Conservation (phyloP, 2,329 filamentous ascomycete species). For the Claviceps sp. region DNA sequence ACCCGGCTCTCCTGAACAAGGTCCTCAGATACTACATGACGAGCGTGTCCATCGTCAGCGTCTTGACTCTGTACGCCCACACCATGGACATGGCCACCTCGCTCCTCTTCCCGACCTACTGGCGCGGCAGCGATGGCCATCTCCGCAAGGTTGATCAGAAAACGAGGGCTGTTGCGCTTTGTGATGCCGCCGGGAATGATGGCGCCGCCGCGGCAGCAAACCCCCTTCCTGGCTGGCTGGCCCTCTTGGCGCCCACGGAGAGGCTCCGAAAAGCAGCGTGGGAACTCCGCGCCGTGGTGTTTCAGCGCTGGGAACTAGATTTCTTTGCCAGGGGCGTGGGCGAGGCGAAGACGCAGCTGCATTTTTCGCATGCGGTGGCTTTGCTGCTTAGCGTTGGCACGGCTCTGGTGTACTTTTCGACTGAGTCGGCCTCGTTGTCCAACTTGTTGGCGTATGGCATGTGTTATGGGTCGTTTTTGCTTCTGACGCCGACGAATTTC, state of each 20-base stretch:
- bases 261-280: conserved; percentile 23
- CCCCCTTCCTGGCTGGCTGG: conserved; percentile 19
- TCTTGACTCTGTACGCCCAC: conserved; percentile 64
- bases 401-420: conserved; percentile 55
- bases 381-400: conserved; percentile 39
- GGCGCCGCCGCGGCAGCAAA: conserved; percentile 12
- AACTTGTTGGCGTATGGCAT: conserved; percentile 82
- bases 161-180: conserved; percentile 24
- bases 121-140: conserved; percentile 32
- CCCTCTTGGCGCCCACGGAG: conserved; percentile 19
- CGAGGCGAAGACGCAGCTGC: conserved; percentile 35
- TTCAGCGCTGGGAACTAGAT: conserved; percentile 37
- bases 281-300: conserved; percentile 36
- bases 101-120: conserved; percentile 61
- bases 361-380: conserved; percentile 44
- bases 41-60: conserved; percentile 61
- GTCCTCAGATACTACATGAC: conserved; percentile 77
- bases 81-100: conserved; percentile 48
- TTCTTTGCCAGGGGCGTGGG: conserved; percentile 37
- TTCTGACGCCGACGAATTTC: conserved; percentile 85
- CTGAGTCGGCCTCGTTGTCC: conserved; percentile 44
- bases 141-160: conserved; percentile 33
- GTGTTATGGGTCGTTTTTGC: conserved; percentile 67
- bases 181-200: conserved; percentile 21
- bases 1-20: conserved; percentile 69